Evolutionary conservation across 495 filamentous ascomycete genomes (phyloP), one percentile per base, ranked within the genome.

Genomic region (Penicillium riverlandense): DNA sequence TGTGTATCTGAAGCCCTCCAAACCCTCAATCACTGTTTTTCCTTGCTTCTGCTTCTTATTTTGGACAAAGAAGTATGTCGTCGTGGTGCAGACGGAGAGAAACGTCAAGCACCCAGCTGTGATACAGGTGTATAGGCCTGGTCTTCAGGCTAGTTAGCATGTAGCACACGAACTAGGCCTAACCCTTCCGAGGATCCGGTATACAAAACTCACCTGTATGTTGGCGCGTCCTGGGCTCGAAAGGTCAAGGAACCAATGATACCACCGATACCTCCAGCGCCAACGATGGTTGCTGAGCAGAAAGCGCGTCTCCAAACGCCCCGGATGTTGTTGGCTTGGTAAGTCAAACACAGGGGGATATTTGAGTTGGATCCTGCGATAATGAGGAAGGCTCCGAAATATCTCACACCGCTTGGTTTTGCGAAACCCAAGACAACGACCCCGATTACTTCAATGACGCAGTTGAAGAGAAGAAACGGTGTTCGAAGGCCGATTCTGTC

Each of bases 301-400:
- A 79, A 67, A 5, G 77, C 77, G n/a, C 76, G 70, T 48, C 78
- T 80, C 77, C 74, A 79, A 53, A 79, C 72, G 1, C 75, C 76
- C 30, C 73, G 73, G 53, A 80, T 72, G 44, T 81, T 80, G 56
- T 77, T 80, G 1, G 67, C 66, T 53, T 75, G 72, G 54, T 73
- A 75, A 10, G 69, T 65, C 58, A 78, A 47, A n/a, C 59, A 52
- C 8, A 37, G 57, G 43, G 8, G 15, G 2, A 40, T 11, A 7
- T 33, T 1, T 35, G 22, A 22, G 22, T 22, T 22, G 22, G 22
- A 22, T 22, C 22, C 22, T 6, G 22, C 22, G 22, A 22, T 22
- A 22, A 22, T 22, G 22, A 22, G 22, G 4, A 22, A 22, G 4
- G 22, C 22, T 22, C 22, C 22, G 22, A 22, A 22, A 6, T 22